Conservation (phyloP, 352 stramenopile genomes). For the Peronospora destructor region DNA sequence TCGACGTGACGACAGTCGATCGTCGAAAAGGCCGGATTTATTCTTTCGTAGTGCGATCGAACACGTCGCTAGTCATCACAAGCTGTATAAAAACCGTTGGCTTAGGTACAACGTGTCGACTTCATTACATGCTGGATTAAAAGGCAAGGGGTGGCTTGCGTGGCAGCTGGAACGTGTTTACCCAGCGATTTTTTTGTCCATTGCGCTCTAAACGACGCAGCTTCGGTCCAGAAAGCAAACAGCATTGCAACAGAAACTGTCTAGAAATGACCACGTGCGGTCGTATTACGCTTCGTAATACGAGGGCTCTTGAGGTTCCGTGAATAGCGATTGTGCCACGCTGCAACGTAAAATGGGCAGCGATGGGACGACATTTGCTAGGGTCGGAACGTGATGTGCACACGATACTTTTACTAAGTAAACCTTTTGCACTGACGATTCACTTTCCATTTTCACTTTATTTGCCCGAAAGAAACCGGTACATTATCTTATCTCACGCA, state of each 20-base stretch:
- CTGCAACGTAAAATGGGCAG: constrained; percentile 13
- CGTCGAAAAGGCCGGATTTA: constrained; percentile 11
- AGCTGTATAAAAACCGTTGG: constrained; percentile 10
- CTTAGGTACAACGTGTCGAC: constrained; percentile 23
- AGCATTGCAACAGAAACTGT: constrained; percentile 6
- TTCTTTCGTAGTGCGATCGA: constrained; percentile 9
- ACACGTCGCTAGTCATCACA: constrained; percentile 2
- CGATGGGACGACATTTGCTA: constrained; percentile 23
- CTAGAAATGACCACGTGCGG: background rate
- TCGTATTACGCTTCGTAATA: constrained; percentile 2
- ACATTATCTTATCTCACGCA: background rate
- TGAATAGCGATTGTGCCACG: constrained; percentile 9
- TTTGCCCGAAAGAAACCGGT: constrained; percentile 15
- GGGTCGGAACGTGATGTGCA: constrained; percentile 21
- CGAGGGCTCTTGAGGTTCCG: background rate
- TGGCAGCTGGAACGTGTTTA: background rate
- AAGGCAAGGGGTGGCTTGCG: background rate
- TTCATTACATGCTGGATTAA: constrained; percentile 6
- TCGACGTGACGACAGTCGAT: constrained; percentile 2
- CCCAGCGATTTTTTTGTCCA: constrained; percentile 2
- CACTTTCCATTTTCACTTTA: constrained; percentile 16
- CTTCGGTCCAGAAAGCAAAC: constrained; percentile 16
- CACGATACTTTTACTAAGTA: constrained; percentile 21
- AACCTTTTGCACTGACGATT: constrained; percentile 13
- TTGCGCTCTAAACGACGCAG: background rate